Evolutionary conservation across 306 rosid genomes (phyloP).

Genomic region (Prinsepia uniflora): DNA sequence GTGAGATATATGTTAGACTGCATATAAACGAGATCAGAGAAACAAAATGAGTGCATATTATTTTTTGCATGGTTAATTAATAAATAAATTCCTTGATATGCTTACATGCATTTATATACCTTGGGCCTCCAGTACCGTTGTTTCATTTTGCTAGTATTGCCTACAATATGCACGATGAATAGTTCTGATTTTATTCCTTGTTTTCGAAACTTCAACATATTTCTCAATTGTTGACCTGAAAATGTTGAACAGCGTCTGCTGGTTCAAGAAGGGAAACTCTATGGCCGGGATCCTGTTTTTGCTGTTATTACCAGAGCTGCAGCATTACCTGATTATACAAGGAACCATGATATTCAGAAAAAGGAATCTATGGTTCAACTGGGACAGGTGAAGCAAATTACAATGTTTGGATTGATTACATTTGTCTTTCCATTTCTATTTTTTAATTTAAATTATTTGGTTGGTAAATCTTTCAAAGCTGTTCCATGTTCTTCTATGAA

Average conservation of each 20-base stretch:
- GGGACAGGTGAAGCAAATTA: conserved; percentile 63
- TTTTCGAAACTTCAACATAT: not conserved
- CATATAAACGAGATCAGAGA: too few relatives aligned
- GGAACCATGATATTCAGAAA: conserved; percentile 73
- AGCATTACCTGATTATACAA: conserved; percentile 63
- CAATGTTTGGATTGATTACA: conserved; percentile 15
- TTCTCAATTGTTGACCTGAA: conserved; percentile 33
- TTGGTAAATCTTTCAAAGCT: not conserved
- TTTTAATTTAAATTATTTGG: not conserved
- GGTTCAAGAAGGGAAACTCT: conserved; percentile 90
- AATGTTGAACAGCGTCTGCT: conserved; percentile 67
- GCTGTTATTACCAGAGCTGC: conserved; percentile 69
- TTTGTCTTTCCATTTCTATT: not conserved
- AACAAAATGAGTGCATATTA: too few relatives aligned
- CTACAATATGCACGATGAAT: not conserved
- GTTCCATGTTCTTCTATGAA: not conserved
- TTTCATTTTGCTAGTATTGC: not conserved
- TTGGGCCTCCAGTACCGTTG: too few relatives aligned
- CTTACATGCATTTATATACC: too few relatives aligned
- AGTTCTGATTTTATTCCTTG: not conserved
- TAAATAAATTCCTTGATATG: too few relatives aligned
- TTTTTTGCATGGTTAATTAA: too few relatives aligned
- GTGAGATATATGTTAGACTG: too few relatives aligned
- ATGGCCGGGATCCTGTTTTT: conserved; percentile 69
- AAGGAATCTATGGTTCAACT: conserved; percentile 66